Evolutionary conservation across 352 stramenopile species (phyloP).

Genomic region (Globisporangium acanthophoron): DNA sequence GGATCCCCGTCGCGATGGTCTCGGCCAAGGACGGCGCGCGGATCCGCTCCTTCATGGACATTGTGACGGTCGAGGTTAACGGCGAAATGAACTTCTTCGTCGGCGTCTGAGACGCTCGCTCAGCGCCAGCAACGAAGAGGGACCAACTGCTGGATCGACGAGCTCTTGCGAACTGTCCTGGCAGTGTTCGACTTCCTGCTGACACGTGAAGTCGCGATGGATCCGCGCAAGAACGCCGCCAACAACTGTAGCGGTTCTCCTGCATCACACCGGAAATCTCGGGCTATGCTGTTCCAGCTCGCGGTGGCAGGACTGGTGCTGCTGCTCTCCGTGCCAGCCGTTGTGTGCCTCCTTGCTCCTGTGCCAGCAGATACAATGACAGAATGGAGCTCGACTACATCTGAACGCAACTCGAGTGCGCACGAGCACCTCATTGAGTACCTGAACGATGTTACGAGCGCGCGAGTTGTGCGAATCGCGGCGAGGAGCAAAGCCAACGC

Average conservation of each 20-base stretch:
- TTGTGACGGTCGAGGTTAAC: slow-evolving; percentile 10
- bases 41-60: slow-evolving; percentile 10
- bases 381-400: no score
- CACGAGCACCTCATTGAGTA: background rate
- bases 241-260: no score
- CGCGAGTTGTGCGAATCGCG: slow-evolving; percentile 1
- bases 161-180: background rate
- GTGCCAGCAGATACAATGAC: background rate
- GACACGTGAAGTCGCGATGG: no score
- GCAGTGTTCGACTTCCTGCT: no score
- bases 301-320: no score
- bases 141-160: background rate
- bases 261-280: no score
- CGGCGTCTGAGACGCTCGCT: slow-evolving; percentile 3
- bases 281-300: no score
- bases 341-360: no score
- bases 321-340: no score
- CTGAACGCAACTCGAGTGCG: background rate
- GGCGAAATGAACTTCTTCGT: slow-evolving; percentile 11
- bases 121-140: background rate
- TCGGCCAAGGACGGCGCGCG: slow-evolving; percentile 6
- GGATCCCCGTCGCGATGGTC: slow-evolving; percentile 12
- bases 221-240: no score
- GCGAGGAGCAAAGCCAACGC: background rate
- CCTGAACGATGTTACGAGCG: background rate